Conservation (phyloP, 1,139 yeast species). For the Pichia sp. region DNA sequence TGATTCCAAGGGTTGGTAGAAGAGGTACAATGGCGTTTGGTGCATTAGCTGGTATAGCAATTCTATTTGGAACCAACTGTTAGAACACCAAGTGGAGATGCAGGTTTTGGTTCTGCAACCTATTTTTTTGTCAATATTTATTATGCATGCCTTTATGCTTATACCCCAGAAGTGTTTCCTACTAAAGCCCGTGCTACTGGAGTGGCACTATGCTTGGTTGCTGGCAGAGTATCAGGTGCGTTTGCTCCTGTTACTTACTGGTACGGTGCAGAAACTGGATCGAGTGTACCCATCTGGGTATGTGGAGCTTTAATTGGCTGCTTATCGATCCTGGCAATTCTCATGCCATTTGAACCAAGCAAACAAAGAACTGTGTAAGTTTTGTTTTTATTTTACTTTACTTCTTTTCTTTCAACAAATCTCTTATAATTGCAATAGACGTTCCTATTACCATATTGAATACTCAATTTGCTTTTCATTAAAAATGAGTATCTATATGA, state of each 20-base stretch:
- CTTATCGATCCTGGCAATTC: slow-evolving; percentile 37
- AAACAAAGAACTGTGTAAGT: slow-evolving; percentile 19
- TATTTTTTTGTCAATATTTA: slow-evolving; percentile 47
- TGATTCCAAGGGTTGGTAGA: slow-evolving; percentile 45
- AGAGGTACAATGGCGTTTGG: slow-evolving; percentile 53
- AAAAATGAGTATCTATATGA: too few relatives aligned
- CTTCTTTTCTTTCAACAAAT: too few relatives aligned
- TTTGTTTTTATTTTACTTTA: not conserved
- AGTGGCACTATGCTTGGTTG: slow-evolving; percentile 44
- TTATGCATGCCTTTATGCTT: slow-evolving; percentile 51
- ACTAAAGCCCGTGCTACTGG: slow-evolving; percentile 53
- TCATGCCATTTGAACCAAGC: slow-evolving; percentile 47
- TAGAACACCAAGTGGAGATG: slow-evolving; percentile 43
- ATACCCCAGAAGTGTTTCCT: slow-evolving; percentile 56
- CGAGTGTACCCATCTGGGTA: slow-evolving; percentile 52
- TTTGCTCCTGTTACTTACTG: slow-evolving; percentile 47
- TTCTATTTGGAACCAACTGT: slow-evolving; percentile 54
- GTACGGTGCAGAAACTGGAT: slow-evolving; percentile 37
- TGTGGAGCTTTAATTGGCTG: slow-evolving; percentile 49
- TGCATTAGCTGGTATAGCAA: slow-evolving; percentile 46
- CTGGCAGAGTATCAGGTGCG: slow-evolving; percentile 42
- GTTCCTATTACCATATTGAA: too few relatives aligned
- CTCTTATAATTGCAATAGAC: too few relatives aligned
- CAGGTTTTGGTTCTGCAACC: slow-evolving; percentile 48
- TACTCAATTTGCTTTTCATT: too few relatives aligned